Evolutionary conservation across 208 protist species (phyloP).

Genomic region (Leishmania tropica): DNA sequence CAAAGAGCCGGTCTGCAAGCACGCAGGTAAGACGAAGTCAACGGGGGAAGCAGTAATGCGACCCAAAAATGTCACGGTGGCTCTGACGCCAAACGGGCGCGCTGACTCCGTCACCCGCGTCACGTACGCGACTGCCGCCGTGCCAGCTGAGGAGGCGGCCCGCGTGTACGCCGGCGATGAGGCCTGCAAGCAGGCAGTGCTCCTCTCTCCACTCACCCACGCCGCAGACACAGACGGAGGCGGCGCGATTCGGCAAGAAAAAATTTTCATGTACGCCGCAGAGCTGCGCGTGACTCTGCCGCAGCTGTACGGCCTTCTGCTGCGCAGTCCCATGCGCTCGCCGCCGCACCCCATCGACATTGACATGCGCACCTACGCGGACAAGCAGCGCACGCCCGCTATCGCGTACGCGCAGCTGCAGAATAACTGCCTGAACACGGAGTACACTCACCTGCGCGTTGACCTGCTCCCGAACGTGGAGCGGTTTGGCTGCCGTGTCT

Average conservation of each 20-base stretch:
- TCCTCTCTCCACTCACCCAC: conserved; percentile 6
- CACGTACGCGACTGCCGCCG: conserved; percentile 49
- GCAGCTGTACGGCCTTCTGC: conserved; percentile 75
- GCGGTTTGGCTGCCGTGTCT: conserved; percentile 70
- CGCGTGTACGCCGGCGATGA: conserved; percentile 26
- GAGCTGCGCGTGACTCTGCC: conserved; percentile 77
- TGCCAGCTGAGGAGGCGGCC: conserved; percentile 25
- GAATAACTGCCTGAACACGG: conserved; percentile 88
- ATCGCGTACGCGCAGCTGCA: conserved; percentile 91
- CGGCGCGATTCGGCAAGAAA: conserved; percentile 29
- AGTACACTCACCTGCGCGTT: conserved; percentile 72
- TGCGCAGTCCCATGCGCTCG: conserved; percentile 40
- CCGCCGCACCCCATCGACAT: conserved; percentile 44
- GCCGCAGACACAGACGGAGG: not conserved
- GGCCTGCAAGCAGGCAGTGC: conserved; percentile 25
- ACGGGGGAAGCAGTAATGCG: not conserved
- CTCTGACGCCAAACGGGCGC: conserved; percentile 92
- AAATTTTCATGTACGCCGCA: conserved; percentile 83
- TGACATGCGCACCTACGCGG: conserved; percentile 56
- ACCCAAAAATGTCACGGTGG: conserved; percentile 72
- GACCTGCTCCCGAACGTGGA: conserved; percentile 69
- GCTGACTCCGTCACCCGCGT: conserved; percentile 88
- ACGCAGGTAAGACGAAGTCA: not conserved
- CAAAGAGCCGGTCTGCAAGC: not conserved
- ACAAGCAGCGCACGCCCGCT: conserved; percentile 15